Base-by-base conservation (phyloP, 2,329 filamentous ascomycete species). In the Aspergillus sp. region DNA sequence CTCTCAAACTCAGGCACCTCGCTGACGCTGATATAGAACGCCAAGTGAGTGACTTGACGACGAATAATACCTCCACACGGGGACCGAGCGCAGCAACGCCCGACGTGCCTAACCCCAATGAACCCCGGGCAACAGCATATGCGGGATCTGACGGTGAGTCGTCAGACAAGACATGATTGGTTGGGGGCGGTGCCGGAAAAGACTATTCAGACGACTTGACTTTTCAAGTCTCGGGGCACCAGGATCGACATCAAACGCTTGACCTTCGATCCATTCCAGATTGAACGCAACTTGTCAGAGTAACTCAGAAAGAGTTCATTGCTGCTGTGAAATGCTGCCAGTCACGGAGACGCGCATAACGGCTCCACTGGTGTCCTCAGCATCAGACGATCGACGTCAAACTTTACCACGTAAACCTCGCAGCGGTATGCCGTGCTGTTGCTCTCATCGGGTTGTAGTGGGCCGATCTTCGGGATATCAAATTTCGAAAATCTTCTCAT, bases 21-120 rank as follows among this genome's bases (percentile, higher is more conserved):
- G 41, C 54, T 58, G 51, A 61, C 41, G 43, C 54, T 54, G 22
- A 57, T 28, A 60, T 49, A 76, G 73, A 75, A 67, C 70, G 72
- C 46, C 74, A 74, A 61, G 63, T 76, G 52, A 66, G 66, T 62
- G 71, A 74, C 30, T 52, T 73, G 49, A 73, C 63, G 22, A 61
- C 68, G 31, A 45, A 31, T 49, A 34, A 46, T 50, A 53, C 57
- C 52, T 62, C 66, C 23, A 52, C 54, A 13, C 55, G 41, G 28
- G 48, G 51, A 19, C 45, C 50, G 30, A 55, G 34, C 41, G 49
- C 59, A 25, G 25, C 55, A 54, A 58, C 50, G 34, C 46, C 59
- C 61, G 60, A 60, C 56, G 23, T 51, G 45, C 51, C 57, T 50
- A 64, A 61, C 60, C 51, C 38, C 48, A 60, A 47, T 43, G 64